Percentiles rank a stretch among this genome's conserved stretches.
Conservation (phyloP, 176 grass and related monocot species). For the Eleusine coracana region DNA sequence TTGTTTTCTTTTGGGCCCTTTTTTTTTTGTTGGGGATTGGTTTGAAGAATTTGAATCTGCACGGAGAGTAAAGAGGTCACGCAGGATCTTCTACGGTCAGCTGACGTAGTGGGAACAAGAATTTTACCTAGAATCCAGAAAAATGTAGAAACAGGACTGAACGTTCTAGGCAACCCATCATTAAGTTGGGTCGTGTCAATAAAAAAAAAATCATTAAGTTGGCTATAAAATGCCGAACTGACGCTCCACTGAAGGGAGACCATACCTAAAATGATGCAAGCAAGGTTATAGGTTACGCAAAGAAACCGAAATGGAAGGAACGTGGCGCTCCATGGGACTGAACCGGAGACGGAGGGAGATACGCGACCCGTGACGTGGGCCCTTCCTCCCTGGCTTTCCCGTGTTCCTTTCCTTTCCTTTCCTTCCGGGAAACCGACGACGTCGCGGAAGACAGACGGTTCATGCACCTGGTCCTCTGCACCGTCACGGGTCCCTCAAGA, state of each 20-base stretch:
- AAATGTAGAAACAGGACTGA: neutral
- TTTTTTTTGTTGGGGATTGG: constrained; percentile 20
- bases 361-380: constrained; percentile 31
- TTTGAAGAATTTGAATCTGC: constrained; percentile 50
- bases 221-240: no score
- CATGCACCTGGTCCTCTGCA: neutral
- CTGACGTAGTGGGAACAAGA: neutral
- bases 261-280: no score
- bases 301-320: no score
- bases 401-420: neutral
- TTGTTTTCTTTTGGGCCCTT: constrained; percentile 1
- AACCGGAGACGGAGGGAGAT: no score
- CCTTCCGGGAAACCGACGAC: no score
- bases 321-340: no score
- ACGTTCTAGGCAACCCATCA: neutral
- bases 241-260: no score
- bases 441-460: no score
- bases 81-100: constrained; percentile 12
- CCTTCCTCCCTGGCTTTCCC: neutral
- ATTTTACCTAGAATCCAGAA: neutral
- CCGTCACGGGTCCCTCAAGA: neutral
- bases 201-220: neutral
- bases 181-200: no score
- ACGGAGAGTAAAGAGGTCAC: neutral
- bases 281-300: no score